Percentiles rank a stretch among this genome's conserved stretches.
Conservation (phyloP, 2,329 filamentous ascomycete genomes). For the Claviceps quebecensis region DNA sequence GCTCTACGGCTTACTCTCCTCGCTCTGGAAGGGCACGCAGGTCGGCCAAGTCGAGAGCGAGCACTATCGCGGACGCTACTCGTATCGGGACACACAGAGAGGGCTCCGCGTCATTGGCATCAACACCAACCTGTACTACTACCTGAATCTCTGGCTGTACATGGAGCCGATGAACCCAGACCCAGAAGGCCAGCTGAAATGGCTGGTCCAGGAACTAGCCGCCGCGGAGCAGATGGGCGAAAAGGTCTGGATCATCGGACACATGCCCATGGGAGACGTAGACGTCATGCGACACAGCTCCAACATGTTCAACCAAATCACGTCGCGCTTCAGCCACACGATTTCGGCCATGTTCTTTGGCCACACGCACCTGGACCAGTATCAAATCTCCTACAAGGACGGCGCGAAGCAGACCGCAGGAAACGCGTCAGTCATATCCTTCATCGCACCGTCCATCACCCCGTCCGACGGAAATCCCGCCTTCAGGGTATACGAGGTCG, state of each 20-base stretch:
- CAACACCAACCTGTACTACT: conserved; percentile 44
- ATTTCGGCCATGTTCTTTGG: conserved; percentile 41
- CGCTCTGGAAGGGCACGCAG: neutral
- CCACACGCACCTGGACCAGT: conserved; percentile 42
- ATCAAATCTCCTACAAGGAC: conserved; percentile 39
- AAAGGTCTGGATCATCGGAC: conserved; percentile 41
- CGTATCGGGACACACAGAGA: neutral
- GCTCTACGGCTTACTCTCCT: neutral
- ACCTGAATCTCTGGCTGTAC: conserved; percentile 38
- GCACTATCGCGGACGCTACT: neutral
- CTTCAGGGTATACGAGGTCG: conserved; percentile 43
- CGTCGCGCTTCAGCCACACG: conserved; percentile 37
- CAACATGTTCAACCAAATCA: conserved; percentile 36
- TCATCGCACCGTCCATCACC: conserved; percentile 38
- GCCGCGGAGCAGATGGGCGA: conserved; percentile 34
- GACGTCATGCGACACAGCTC: conserved; percentile 38
- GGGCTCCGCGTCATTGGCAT: conserved; percentile 40
- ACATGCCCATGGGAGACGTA: conserved; percentile 36
- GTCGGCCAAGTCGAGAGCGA: neutral
- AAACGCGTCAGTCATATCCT: conserved; percentile 34
- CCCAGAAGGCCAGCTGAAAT: neutral
- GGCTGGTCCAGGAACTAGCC: conserved; percentile 19
- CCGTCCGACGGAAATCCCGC: conserved; percentile 39
- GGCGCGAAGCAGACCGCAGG: conserved; percentile 24
- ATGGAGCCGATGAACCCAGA: neutral